A percentile compares a stretch with the other conserved stretches of the same genome.
Conservation (phyloP, 441 rosid species). For the Kokia cookei region DNA sequence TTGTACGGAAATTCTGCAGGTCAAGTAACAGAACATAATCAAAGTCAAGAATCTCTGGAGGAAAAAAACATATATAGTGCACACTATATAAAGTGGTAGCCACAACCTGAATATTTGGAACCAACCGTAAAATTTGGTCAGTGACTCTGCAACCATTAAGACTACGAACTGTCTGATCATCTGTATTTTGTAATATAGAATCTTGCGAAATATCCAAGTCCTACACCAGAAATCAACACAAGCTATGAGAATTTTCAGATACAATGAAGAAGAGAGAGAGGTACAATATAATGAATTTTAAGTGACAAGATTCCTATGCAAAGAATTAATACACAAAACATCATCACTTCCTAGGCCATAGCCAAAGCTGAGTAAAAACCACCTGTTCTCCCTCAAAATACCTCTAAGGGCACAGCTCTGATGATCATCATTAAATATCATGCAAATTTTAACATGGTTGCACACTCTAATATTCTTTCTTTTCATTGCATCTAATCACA, state of each 20-base stretch:
- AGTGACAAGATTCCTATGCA: background rate
- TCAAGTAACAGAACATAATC: slow-evolving; percentile 13
- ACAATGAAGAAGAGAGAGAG: background rate
- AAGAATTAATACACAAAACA: background rate
- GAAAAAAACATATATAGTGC: background rate
- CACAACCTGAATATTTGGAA: slow-evolving; percentile 91
- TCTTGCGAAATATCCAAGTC: slow-evolving; percentile 93
- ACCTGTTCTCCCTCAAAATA: background rate
- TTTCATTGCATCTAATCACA: background rate
- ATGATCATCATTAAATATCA: background rate
- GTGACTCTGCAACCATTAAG: slow-evolving; percentile 99
- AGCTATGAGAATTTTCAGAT: background rate
- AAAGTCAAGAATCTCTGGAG: slow-evolving; percentile 4
- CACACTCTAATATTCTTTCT: background rate
- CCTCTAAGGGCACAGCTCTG: background rate
- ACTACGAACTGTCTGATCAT: slow-evolving; percentile 97
- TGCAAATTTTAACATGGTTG: background rate
- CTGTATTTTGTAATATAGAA: slow-evolving; percentile 81
- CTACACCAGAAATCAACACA: slow-evolving; percentile 37
- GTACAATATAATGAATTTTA: background rate
- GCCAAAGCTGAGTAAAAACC: background rate
- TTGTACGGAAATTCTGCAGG: slow-evolving; percentile 75
- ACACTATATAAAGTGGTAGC: background rate
- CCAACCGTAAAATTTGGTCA: slow-evolving; percentile 93
- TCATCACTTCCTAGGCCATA: background rate